Evolutionary conservation across 768 basidiomycete genomes (phyloP), one percentile per base, ranked within the genome.

Genomic region (Hypsizygus marmoreus): DNA sequence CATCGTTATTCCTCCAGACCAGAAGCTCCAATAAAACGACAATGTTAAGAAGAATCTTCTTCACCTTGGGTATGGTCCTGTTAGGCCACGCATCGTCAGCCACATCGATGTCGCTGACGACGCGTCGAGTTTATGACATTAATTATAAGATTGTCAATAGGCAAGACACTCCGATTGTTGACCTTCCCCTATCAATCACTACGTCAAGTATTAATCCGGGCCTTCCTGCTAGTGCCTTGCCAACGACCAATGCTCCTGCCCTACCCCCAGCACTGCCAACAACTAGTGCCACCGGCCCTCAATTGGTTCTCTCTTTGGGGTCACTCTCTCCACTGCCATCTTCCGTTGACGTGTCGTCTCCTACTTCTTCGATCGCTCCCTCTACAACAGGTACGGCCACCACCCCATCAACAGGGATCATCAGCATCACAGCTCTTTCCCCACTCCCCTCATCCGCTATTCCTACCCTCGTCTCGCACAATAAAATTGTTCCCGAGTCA

Each of bases 1-100:
- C 56, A 68, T 76, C 39, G 72, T 75, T 16, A 57, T 75, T 16
- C 68, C 73, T 2, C 76, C 79, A 10, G 74, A 75, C 25, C 63
- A 69, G 17, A 53, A 59, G 11, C 49, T 68, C 24, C 56, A 65
- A 28, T 64, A 51, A 33, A 28, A 42, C 35, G 26, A 34, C 20
- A 31, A 53, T 53, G 49, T 20, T 42, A 5, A 14, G 35, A 40
- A 34, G 40, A 31, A 26, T 23, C 26, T 32, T 55, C 4, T 17
- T 54, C n/a, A 47, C 44, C 31, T 31, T 53, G 9, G 41, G 35
- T 19, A 17, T 45, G 8, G 22, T 53, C 7, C 41, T 32, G 13
- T 44, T 38, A 17, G 24, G 23, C 20, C 19, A 45, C 29, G 46
- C 19, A 16, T 36, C 24, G 38, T 52, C 45, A 37, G 51, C 43